Evolutionary conservation across 148 eudicot genomes (phyloP), one percentile per base, ranked within the genome.

Genomic region (Silene latifolia): DNA sequence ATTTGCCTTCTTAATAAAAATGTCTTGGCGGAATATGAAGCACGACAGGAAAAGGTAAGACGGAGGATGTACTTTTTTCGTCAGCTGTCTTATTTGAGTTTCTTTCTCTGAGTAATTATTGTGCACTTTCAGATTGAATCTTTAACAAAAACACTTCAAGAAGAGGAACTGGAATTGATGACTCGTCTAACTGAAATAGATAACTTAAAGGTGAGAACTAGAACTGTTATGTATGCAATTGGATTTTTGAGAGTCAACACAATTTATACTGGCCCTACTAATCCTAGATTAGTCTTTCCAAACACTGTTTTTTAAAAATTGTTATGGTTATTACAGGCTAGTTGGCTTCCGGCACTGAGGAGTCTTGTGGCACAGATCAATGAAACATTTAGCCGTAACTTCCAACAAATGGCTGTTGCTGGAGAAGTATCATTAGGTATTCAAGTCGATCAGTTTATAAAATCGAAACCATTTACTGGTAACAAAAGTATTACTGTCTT

Each of bases 381-480:
- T 73, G 89, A 84, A 79, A 92, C 97, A 32, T 95, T 95, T 75
- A 83, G 99, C 74, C 86, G 78, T 63, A 95, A 95, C 78, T 95
- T 95, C 75, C 93, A 87, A 82, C 93, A 95, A 81, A 95, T 95
- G 99, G 99, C 99, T 27, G 94, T 95, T 77, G 97, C 99, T 15
- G 99, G 99, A 76, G 99, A 95, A 87, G 99, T 95, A 72, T 86
- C 86, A 58, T 82, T 95, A 75, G 99, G 98, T 90, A 88, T 72
- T 18, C 20, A 77, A 27, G 13, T 48, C 53, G 17, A 29, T 15
- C 17, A 27, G 39, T 14, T 66, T 12, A 11, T 69, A 10, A 32
- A 62, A 25, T 39, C 15, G 17, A 54, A 14, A 10, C 57, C 23
- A 11, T 80, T 69, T 48, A 39, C 46, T 63, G 23, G 20, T n/a